Base-by-base conservation (phyloP, 208 protist species). In the Trypanosoma congolense region DNA sequence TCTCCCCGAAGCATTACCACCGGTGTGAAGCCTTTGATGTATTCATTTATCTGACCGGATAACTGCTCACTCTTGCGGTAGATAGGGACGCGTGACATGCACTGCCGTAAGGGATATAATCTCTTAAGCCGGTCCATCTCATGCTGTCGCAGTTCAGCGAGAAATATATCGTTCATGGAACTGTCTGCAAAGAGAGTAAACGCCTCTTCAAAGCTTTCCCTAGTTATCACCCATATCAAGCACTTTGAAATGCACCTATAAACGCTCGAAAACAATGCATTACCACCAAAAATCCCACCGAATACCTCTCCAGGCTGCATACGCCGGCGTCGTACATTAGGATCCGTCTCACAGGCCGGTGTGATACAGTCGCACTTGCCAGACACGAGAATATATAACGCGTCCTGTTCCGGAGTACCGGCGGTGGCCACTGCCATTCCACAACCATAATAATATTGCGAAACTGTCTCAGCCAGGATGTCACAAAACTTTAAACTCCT, bases 191-290 rank as follows among this genome's bases (percentile, higher is more conserved):
- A 79, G 14, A 57, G 24, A 22, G 28, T 35, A 53, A 94, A 91
- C 26, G 80, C 33, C 22, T 42, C 33, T 59, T 94, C 81, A 60
- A 94, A 94, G n/a, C 73, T 65, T 14, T 73, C 68, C 4, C 65
- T 44, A 1, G 28, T 29, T 38, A 94, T 68, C 18, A 67, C 55
- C 83, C 83, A 94, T 24, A 94, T 52, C 38, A 88, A 80, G 67
- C 87, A 94, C 54, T 80, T 62, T 31, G 87, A 90, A 29, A 90
- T 57, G 0, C 81, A 70, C 30, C 70, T 57, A 71, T 90, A 94
- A 9, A 70, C 77, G 19, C 66, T 69, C 18, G 62, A 51, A 56
- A 84, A 89, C n/a, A 67, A 21, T 24, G 75, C 70, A 33, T 18
- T 75, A 56, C 68, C 78, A 51, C 72, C 57, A 54, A 90, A 88